Percentiles rank a stretch among this genome's conserved stretches.
Conservation (phyloP, 2,329 filamentous ascomycete species). For the Exophiala phaeomuriformis region DNA sequence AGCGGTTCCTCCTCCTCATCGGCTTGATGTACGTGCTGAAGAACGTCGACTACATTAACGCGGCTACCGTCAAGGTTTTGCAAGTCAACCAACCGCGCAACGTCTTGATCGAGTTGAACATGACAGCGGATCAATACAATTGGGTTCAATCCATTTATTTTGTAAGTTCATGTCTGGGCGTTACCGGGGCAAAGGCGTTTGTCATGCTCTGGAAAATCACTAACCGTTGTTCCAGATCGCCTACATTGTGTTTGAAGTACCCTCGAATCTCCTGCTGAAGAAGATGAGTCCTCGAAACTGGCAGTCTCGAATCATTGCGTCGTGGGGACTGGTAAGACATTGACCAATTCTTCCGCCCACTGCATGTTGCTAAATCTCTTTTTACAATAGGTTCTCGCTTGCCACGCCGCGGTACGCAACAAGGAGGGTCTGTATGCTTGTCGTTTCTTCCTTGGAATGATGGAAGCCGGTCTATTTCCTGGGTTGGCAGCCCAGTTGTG, state of each 20-base stretch:
- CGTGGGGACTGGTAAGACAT: slow-evolving; percentile 31
- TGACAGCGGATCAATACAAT: slow-evolving; percentile 39
- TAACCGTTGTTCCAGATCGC: slow-evolving; percentile 22
- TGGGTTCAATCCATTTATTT: slow-evolving; percentile 38
- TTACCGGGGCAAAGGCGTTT: neutral
- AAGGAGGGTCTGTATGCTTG: slow-evolving; percentile 35
- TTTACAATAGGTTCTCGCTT: slow-evolving; percentile 30
- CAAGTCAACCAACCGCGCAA: slow-evolving; percentile 37
- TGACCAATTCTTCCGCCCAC: neutral
- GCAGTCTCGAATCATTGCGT: slow-evolving; percentile 35
- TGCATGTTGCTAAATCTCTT: neutral
- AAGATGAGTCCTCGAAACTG: slow-evolving; percentile 33
- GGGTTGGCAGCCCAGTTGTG: slow-evolving; percentile 39
- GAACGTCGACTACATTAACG: slow-evolving; percentile 38
- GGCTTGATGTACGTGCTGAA: slow-evolving; percentile 59
- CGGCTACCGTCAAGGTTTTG: slow-evolving; percentile 38
- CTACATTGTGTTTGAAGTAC: slow-evolving; percentile 39
- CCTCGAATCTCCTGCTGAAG: slow-evolving; percentile 37
- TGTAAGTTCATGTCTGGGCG: slow-evolving; percentile 25
- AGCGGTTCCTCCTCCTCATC: slow-evolving; percentile 58
- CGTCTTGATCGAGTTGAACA: slow-evolving; percentile 35
- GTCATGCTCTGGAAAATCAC: neutral
- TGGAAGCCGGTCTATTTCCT: slow-evolving; percentile 41
- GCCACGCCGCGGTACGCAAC: slow-evolving; percentile 35
- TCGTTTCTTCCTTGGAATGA: slow-evolving; percentile 38